Evolutionary conservation across 192 early-diverging fungal genomes (phyloP), one percentile per base, ranked within the genome.

Genomic region (Rhizoclosmatium globosum): DNA sequence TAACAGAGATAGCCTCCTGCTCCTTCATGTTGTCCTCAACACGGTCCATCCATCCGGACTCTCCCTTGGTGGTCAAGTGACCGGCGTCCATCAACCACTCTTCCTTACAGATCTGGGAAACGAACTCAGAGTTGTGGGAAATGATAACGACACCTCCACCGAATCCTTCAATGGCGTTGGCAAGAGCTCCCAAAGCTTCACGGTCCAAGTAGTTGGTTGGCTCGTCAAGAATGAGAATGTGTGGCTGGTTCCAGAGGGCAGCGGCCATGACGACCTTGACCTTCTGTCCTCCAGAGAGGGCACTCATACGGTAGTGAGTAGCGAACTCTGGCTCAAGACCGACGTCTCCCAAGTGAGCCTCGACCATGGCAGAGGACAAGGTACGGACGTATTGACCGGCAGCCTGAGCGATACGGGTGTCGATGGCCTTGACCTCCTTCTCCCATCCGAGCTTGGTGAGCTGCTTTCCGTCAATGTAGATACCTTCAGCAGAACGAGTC

Each of bases 201-300:
- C 92, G 91, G 83, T 94, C 93, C 79, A 93, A 83, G 85, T 88
- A 93, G 86, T 92, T 85, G 85, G 91, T 90, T 71, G 91, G 87
- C 84, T 94, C 90, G 85, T 95, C 93, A 46, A 95, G 81, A 42
- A 95, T 90, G 47, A 95, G 81, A 87, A 95, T 93, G 78, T 95
- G 94, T 59, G 92, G 92, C 85, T 93, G 89, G 81, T 92, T 90
- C 94, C 94, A 94, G 93, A 95, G 93, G 47, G 92, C 91, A 39
- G 91, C 93, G 58, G 87, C 93, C 78, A 95, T 90, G 41, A 95
- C 94, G 53, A 94, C 93, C 87, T 95, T 95, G 71, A 95, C 93
- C 79, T 94, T 95, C 84, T 94, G 94, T 67, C 94, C 94, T 48
- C 92, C 94, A 58, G 92, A 93, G n/a, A 95, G 86, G 64, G 90